These are phyloP conservation scores for Tylopilus plumbeoviolaceoides DNA, from an alignment of 768 basidiomycete genomes.

Conservation along the genomic window DNA sequence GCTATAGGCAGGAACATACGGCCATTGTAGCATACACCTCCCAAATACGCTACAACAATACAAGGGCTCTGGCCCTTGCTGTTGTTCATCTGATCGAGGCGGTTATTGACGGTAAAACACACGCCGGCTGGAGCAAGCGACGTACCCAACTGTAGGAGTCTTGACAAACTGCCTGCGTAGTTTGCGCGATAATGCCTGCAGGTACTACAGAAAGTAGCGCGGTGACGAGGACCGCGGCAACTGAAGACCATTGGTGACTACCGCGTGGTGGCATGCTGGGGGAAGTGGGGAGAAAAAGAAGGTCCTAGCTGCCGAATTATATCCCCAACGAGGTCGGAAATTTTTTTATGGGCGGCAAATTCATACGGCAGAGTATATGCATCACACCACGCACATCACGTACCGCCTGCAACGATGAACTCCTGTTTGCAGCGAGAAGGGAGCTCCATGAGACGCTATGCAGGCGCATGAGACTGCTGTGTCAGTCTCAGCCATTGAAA, in stretches of 20 bases:
- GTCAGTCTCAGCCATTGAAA: too few relatives aligned
- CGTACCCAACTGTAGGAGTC: slow-evolving; percentile 28
- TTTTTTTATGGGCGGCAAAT: slow-evolving; percentile 1
- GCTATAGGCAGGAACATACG: slow-evolving; percentile 35
- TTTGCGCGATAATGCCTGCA: slow-evolving; percentile 18
- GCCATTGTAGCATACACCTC: slow-evolving; percentile 39
- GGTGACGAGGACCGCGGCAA: slow-evolving; percentile 14
- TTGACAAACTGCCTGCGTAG: slow-evolving; percentile 18
- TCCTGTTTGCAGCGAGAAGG: too few relatives aligned
- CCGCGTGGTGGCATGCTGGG: slow-evolving; percentile 8
- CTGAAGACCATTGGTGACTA: slow-evolving; percentile 7
- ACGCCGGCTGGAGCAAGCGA: neutral
- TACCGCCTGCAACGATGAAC: too few relatives aligned
- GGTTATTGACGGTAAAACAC: neutral
- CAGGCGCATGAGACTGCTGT: too few relatives aligned
- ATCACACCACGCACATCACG: too few relatives aligned
- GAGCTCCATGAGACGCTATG: too few relatives aligned
- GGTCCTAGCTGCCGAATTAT: neutral
- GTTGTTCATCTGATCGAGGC: slow-evolving; percentile 33
- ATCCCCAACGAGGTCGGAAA: neutral
- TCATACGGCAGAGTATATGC: neutral
- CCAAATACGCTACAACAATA: slow-evolving; percentile 38
- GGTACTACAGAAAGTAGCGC: slow-evolving; percentile 18
- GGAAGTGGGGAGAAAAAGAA: neutral
- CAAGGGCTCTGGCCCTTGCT: slow-evolving; percentile 46